Evolutionary conservation across 176 grass and related monocot species (phyloP), one percentile per base, ranked within the genome.

Genomic region (Cenchrus fungigraminus): DNA sequence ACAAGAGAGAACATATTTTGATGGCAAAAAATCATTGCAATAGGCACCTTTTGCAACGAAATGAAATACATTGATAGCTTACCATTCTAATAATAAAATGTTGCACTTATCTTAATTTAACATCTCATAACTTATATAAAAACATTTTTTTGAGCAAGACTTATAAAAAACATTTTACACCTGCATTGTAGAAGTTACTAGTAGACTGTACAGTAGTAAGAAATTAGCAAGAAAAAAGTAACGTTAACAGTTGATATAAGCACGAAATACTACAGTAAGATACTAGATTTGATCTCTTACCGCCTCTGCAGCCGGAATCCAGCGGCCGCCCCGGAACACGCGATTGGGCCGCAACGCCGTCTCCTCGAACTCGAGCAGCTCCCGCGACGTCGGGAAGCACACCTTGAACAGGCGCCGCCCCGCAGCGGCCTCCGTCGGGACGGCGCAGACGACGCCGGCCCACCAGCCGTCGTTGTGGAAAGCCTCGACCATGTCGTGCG

Each of bases 391-490:
- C 12, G 92, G 92, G 65, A 98, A 93, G n/a, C 82, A 82, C 9
- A 98, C 95, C 3, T n/a, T 61, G 72, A 90, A 98, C 25, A 50
- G 4, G 34, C 53, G 65, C 12, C 11, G 14, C 16, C 45, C 52
- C 17, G 14, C 45, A 2, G 46, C 45, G 69, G 20, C 2, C 20
- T 16, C 7, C 28, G 42, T 65, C 57, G 54, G 59, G 28, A 80
- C 32, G 64, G 29, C 31, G 31, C 22, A 25, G 42, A 93, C 53
- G 4, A 97, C 87, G 50, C 94, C 91, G 2, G 77, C 29, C 94
- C 94, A 97, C 94, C 94, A 97, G 0, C 89, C 94, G 8, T 80
- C 94, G 72, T 77, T 88, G 83, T 94, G 94, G 76, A 87, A 92
- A 12, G 84, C 91, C 62, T 92, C 91, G 4, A 92, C 91, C 59